Evolutionary conservation across 768 basidiomycete genomes (phyloP), one percentile per base, ranked within the genome.

Genomic region (Leccinellum luteum): DNA sequence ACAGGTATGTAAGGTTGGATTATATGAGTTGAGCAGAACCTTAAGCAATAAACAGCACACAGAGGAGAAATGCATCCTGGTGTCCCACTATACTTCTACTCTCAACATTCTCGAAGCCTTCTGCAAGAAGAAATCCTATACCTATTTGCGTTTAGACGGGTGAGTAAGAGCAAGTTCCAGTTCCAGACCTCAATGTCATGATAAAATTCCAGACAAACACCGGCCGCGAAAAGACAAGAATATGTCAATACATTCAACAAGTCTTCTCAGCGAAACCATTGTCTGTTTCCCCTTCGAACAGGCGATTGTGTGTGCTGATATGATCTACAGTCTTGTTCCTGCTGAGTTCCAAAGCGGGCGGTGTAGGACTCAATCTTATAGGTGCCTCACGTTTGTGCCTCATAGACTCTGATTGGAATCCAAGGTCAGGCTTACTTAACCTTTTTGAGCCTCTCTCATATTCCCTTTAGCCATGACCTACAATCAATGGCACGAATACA

Each of bases 401-500:
- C 49, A 78, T 96, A 38, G 94, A 97, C 71, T 90, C 88, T 19
- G 94, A 95, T 66, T 97, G 94, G 94, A 96, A 95, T 74, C 94
- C 94, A 34, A 92, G 90, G 87, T 85, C 51, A 51, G 4, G 17
- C 9, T 25, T 34, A 0, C 27, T 30, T 23, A 50, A 27, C 30
- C 10, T 31, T 28, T 55, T 50, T n/a, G 35, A 38, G 28, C 25
- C n/a, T 31, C 19, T 23, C 19, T 51, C n/a, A 54, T 57, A 30
- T 55, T 28, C 0, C 27, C 48, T 32, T 21, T 55, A 92, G 90
- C 65, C 90, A 90, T 65, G 97, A 99, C 74, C 72, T 94, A 17
- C 97, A 99, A 73, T 89, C 97, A 2, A 98, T 98, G 96, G 96
- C 94, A 52, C 85, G 96, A 50, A 96, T 95, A 68, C 92, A 96